Base-by-base conservation (phyloP, 768 basidiomycete species). In the Naematelia aurantialba region DNA sequence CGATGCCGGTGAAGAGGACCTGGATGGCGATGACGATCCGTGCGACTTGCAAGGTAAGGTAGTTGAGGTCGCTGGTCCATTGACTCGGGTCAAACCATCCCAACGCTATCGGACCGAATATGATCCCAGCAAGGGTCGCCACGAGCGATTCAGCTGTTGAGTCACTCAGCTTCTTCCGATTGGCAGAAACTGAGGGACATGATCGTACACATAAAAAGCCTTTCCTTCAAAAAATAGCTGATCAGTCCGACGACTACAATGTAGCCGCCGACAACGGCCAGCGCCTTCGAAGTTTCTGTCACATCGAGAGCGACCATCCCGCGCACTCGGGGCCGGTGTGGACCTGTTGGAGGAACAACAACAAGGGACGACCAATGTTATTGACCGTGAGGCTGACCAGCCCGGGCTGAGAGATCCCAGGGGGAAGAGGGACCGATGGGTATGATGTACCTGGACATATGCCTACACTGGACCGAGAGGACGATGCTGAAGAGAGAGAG, bases 1-100 rank as follows among this genome's bases (percentile, higher is more conserved):
- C 56, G 26, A 73, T 69, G 22, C 70, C 72, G 1, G 65, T 68
- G 54, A 72, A 69, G 21, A 74, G 65, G 1, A 78, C 77, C 49
- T 78, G 77, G 47, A 80, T 77, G 5, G 76, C 79, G 46, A 80
- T 78, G 52, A 80, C 73, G 42, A 80, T 60, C 3, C 79, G 67
- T 0, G 72, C 68, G 54, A 78, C 59, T 58, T 78, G 68, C 24
- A 62, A 60, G 44, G 75, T 77, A 24, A 75, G 51, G 46, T 49
- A n/a, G 24, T 60, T 60, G 21, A 65, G 60, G 27, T 62, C 53
- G 5, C 61, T 64, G 3, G 64, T 57, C 80, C 80, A 81, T 19
- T 60, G 51, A n/a, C 58, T 50, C 0, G 79, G 79, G 12, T 66
- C 60, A 53, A 81, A 70, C 72, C 78, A 75, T 30, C 72, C 67